phyloP scores from a whole-genome alignment of 768 basidiomycete species.

The Xerocomus brunneocitrinus region DNA sequence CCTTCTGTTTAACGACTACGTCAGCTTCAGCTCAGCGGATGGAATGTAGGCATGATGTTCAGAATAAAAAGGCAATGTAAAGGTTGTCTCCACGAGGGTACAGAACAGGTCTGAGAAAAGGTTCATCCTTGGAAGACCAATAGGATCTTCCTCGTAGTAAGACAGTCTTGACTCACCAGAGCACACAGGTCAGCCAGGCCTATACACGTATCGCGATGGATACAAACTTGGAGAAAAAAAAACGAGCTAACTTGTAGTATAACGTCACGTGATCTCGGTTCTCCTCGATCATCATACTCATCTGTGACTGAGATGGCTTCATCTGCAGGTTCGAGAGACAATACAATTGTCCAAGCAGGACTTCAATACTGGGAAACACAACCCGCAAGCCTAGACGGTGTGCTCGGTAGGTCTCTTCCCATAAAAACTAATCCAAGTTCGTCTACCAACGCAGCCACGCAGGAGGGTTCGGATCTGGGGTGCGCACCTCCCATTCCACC shows the following conservation, averaged over 20 bases:
- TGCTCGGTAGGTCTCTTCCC: conserved; percentile 54
- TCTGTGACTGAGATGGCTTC: conserved; percentile 1
- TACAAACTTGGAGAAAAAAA: too few relatives aligned
- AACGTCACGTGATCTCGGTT: conserved; percentile 10
- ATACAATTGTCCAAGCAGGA: conserved; percentile 67
- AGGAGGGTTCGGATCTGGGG: conserved; percentile 56
- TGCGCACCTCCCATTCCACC: conserved; percentile 20
- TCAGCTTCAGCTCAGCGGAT: conserved; percentile 4
- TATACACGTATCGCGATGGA: too few relatives aligned
- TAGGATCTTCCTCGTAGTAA: background rate
- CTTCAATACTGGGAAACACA: conserved; percentile 84
- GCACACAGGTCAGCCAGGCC: background rate
- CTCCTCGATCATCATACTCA: background rate
- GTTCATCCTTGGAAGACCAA: conserved; percentile 17
- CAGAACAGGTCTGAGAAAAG: conserved; percentile 30
- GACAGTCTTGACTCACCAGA: conserved; percentile 10
- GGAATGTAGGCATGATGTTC: background rate
- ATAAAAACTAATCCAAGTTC: background rate
- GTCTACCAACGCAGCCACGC: conserved; percentile 9
- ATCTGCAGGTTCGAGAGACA: conserved; percentile 20
- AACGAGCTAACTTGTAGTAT: too few relatives aligned
- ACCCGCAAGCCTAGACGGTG: conserved; percentile 80
- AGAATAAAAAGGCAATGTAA: conserved; percentile 22
- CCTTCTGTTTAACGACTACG: conserved; percentile 2
- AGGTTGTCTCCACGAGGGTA: conserved; percentile 24